Conservation (phyloP, 1,284 basidiomycete species). For the Ganoderma meredithae region DNA sequence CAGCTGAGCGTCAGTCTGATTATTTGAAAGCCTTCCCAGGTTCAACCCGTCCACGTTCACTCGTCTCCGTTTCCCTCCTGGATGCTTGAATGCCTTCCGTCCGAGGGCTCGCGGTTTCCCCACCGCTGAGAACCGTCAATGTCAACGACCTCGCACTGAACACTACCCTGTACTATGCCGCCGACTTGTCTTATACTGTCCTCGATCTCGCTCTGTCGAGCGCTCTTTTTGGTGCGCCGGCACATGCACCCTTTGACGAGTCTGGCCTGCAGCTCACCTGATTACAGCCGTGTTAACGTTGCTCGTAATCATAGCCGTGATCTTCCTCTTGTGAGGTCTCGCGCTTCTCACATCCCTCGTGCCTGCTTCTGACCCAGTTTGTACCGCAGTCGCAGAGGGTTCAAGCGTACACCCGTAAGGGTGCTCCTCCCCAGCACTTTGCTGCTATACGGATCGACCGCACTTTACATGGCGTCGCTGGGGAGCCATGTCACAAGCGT, state of each 20-base stretch:
- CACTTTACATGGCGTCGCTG: not conserved
- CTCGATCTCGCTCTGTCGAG: conserved; percentile 1
- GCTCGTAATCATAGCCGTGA: not conserved
- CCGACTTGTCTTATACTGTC: not conserved
- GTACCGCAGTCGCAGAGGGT: not conserved
- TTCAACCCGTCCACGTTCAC: not conserved
- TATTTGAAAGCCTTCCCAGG: not conserved
- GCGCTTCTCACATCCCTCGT: too few species aligned
- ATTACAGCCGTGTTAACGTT: not conserved
- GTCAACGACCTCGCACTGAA: not conserved
- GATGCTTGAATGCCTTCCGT: not conserved
- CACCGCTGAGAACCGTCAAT: not conserved
- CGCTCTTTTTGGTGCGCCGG: not conserved
- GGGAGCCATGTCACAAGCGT: not conserved
- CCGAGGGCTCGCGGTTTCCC: not conserved
- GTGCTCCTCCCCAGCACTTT: not conserved
- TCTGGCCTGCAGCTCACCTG: not conserved
- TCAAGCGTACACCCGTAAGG: not conserved
- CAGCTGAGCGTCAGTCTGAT: not conserved
- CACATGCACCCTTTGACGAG: not conserved
- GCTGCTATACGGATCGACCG: not conserved
- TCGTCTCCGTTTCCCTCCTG: not conserved
- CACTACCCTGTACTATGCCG: not conserved
- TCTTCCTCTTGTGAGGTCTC: not conserved
- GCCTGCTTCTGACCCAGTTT: not conserved